Percentiles rank a stretch among this genome's conserved stretches.
Conservation (phyloP, 495 filamentous ascomycete genomes). For the Aeminium ludgeri region DNA sequence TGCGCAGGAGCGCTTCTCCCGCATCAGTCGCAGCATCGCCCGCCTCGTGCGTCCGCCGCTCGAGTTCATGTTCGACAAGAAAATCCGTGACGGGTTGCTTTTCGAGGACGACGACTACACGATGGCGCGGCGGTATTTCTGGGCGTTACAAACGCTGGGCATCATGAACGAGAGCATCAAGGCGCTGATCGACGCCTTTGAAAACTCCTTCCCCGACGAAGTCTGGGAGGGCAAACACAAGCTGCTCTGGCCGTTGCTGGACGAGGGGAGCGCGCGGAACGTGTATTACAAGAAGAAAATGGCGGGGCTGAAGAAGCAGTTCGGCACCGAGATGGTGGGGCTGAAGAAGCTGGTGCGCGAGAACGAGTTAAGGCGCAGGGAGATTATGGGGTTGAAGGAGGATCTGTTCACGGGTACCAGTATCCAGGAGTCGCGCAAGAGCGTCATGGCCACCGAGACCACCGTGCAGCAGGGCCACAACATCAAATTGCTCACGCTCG, state of each 20-base stretch:
- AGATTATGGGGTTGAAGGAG: constrained; percentile 26
- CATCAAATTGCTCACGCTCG: constrained; percentile 33
- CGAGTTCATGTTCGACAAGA: constrained; percentile 37
- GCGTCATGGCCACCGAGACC: constrained; percentile 18
- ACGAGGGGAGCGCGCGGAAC: constrained; percentile 15
- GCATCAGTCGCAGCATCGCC: constrained; percentile 32
- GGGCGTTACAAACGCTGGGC: constrained; percentile 37
- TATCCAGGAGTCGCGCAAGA: constrained; percentile 26
- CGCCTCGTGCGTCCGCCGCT: constrained; percentile 27
- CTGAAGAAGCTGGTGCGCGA: constrained; percentile 14
- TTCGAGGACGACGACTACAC: constrained; percentile 41
- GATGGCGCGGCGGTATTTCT: constrained; percentile 40
- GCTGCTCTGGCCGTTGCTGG: constrained; percentile 28
- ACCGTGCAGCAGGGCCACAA: constrained; percentile 30
- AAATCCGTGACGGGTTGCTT: constrained; percentile 34
- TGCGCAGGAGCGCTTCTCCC: constrained; percentile 32
- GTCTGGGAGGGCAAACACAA: constrained; percentile 35
- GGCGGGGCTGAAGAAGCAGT: constrained; percentile 11
- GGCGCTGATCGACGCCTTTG: constrained; percentile 32
- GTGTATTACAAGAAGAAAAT: constrained; percentile 14
- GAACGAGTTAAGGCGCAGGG: constrained; percentile 18
- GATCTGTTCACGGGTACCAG: constrained; percentile 30
- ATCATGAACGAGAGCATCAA: constrained; percentile 40
- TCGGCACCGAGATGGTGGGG: constrained; percentile 18
- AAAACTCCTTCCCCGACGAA: constrained; percentile 32